These are phyloP conservation scores for Naganishia cerealis DNA, from an alignment of 1,284 basidiomycete genomes.

Conservation along the genomic window DNA sequence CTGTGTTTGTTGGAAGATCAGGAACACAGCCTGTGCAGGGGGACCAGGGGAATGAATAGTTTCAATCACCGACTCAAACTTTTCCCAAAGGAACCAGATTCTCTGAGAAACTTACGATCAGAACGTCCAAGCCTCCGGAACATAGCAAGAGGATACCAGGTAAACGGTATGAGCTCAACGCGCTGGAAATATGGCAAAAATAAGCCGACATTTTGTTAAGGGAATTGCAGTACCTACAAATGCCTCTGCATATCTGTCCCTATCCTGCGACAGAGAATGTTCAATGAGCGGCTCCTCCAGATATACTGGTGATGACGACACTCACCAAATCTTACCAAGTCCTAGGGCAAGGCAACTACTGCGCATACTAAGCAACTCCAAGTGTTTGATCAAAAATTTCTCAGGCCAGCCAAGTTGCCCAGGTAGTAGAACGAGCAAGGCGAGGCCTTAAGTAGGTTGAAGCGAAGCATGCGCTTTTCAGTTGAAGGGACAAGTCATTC, in stretches of 20 bases:
- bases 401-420: slow-evolving; percentile 31
- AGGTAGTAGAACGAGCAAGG: slow-evolving; percentile 7
- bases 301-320: not conserved
- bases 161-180: not conserved
- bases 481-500: not conserved
- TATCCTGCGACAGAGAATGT: not conserved
- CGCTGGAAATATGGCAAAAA: not conserved
- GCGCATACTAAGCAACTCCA: slow-evolving; percentile 17
- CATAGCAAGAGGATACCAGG: slow-evolving; percentile 21
- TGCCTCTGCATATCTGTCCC: slow-evolving; percentile 26
- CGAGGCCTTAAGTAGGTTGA: not conserved
- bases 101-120: slow-evolving; percentile 7
- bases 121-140: slow-evolving; percentile 11
- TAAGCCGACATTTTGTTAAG: not conserved
- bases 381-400: slow-evolving; percentile 17
- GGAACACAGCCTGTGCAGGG: not conserved
- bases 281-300: not conserved
- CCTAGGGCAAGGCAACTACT: slow-evolving; percentile 26
- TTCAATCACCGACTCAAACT: not conserved
- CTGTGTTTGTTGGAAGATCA: slow-evolving; percentile 20
- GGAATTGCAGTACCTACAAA: slow-evolving; percentile 6
- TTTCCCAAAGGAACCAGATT: not conserved
- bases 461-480: not conserved
- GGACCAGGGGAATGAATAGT: not conserved
- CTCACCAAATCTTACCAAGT: slow-evolving; percentile 24